These are phyloP conservation scores for Cydonia oblonga DNA, from an alignment of 331 rosid species.

Conservation along the genomic window DNA sequence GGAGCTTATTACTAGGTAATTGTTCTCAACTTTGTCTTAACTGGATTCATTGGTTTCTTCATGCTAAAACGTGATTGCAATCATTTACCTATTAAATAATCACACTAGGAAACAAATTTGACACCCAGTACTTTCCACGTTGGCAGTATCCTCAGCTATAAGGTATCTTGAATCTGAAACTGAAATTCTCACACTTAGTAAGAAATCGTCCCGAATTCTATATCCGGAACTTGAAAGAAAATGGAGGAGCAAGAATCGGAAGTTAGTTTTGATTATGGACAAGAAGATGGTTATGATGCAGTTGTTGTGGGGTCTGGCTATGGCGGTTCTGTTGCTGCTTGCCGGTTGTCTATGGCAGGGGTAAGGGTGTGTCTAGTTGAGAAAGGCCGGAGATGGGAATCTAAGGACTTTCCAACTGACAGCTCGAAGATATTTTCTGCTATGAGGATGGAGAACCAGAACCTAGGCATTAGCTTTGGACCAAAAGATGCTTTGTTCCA, in stretches of 20 bases:
- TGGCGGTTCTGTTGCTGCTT: constrained; percentile 21
- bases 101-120: not conserved
- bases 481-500: constrained; percentile 30
- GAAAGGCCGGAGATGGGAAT: constrained; percentile 28
- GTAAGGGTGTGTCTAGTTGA: constrained; percentile 20
- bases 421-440: constrained; percentile 16
- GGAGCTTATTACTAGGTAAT: not conserved
- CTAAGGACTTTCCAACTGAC: constrained; percentile 23
- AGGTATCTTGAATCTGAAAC: not conserved
- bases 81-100: too few species aligned
- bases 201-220: not conserved
- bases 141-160: not conserved
- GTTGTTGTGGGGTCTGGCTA: constrained; percentile 34
- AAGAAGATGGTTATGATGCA: constrained; percentile 16
- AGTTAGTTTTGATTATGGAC: constrained; percentile 3
- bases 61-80: too few species aligned
- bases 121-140: not conserved
- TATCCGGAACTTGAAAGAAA: not conserved
- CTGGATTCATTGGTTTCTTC: too few species aligned
- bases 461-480: constrained; percentile 24
- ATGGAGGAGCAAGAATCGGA: not conserved
- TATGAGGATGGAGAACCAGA: constrained; percentile 19
- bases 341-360: constrained; percentile 24
- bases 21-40: not conserved
- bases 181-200: not conserved